Evolutionary conservation across 345 rosid genomes (phyloP).

Genomic region (Turnera subulata): DNA sequence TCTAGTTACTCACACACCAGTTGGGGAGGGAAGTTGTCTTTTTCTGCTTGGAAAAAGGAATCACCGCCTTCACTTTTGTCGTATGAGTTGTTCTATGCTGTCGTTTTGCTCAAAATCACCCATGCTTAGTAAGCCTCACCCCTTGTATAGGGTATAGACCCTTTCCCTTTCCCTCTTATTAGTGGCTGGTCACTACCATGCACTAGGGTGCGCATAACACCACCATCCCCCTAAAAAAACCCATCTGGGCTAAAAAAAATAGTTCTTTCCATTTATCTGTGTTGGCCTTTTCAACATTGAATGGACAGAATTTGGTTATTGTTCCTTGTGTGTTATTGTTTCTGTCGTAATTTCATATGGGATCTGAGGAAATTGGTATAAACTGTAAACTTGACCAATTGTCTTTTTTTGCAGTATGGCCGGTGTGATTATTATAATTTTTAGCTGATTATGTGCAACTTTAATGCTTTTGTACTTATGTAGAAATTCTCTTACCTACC

Average conservation of each 20-base stretch:
- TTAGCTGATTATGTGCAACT: too few species aligned
- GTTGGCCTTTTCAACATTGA: conserved; percentile 22
- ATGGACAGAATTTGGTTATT: conserved; percentile 6
- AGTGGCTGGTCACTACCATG: conserved; percentile 1
- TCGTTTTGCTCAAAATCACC: conserved; percentile 22
- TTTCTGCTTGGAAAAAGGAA: neutral
- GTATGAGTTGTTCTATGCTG: conserved; percentile 23
- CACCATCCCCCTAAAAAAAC: neutral
- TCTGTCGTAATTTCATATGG: too few species aligned
- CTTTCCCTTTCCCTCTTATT: conserved; percentile 5
- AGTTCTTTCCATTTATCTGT: conserved; percentile 1
- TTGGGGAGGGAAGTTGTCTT: conserved; percentile 14
- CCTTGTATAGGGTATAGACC: neutral
- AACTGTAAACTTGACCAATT: too few species aligned
- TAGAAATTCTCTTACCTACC: too few species aligned
- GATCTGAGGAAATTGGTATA: too few species aligned
- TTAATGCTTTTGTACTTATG: too few species aligned
- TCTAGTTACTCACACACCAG: neutral
- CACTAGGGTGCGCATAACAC: conserved; percentile 17
- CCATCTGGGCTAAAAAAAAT: conserved; percentile 13
- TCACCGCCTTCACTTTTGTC: neutral
- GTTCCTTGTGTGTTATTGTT: neutral
- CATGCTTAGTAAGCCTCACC: neutral
- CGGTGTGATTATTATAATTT: too few species aligned
- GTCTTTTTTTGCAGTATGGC: too few species aligned